Base-by-base conservation (phyloP, 495 filamentous ascomycete species). In the Parathielavia appendiculata region DNA sequence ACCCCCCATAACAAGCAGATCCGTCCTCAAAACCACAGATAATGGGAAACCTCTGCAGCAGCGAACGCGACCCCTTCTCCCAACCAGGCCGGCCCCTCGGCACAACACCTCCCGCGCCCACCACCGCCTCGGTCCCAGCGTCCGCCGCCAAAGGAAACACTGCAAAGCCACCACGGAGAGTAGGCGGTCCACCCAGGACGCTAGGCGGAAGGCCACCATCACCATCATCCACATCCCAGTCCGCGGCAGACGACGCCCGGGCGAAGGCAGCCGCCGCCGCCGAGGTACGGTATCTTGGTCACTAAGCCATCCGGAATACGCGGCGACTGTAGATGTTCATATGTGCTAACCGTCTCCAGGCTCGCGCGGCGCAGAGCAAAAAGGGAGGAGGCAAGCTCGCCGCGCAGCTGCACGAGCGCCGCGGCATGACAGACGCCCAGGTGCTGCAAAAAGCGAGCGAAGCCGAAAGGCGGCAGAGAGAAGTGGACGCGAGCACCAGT, bases 21-120 rank as follows among this genome's bases (percentile, higher is more conserved):
- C 32, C 26, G 8, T 23, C 6, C 50, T 49, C 5, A 20, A 50
- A 14, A 36, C 40, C 26, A 2, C 26, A 6, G 40, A 79, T 44
- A 56, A 90, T 92, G 88, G 88, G 88, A 43, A 88, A 86, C 66
- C 75, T 87, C 67, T 92, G 87, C 74, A 83, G 86, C 66, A 84
- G 86, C 65, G 73, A 78, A 41, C 74, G 80, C 59, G 76, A 67
- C 57, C 69, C 76, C 53, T 89, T 87, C 75, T 67, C 81, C 17
- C 75, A 77, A 14, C 86, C 86, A 5, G 86, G 86, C 56, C 85
- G 87, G 16, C 78, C 79, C 14, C 79, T 90, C 22, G 77, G 75
- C 52, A 73, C 76, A n/a, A 71, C 79, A 23, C 75, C 79, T 2
- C 57, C 64, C 2, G 64, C 66, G 13, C 69, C 74, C 17, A 47